Evolutionary conservation across 805 yeast genomes (phyloP), one percentile per base, ranked within the genome.

Genomic region (Pichia thaimueangensis): DNA sequence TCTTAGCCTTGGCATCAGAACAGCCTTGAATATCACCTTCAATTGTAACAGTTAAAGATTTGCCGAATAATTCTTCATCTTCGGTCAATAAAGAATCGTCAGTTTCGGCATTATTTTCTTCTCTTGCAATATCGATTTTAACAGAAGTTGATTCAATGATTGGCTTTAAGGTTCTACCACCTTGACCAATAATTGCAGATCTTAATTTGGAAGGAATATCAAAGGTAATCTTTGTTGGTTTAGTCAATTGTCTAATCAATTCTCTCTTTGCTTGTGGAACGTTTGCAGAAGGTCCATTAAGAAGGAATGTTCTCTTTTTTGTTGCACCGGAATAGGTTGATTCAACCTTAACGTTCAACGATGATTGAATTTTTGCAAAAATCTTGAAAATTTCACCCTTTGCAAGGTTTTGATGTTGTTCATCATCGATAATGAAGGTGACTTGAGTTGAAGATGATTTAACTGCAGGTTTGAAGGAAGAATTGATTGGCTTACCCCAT

Each of bases 11-110:
- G 24, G 97, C 96, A 38, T 72, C 71, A 49, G 71, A 74, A 52
- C 85, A 84, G 42, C 96, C 88, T 58, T 85, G 94, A 47, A 76
- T 73, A 57, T 88, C 95, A 65, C 97, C 97, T 47, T 77, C 82
- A 43, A 89, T 68, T 22, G 78, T 65, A 42, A 89, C 81, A 27
- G 69, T 67, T 25, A 83, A 70, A n/a, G 74, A 59, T 37, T 69
- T 76, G 29, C 81, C 81, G 54, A 75, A 76, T 39, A 77, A 60
- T 49, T 80, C 86, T 45, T 75, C 82, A 25, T 74, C 80, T 32
- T 54, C 59, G 23, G 47, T 40, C 24, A 40, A 33, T 21, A 44
- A 36, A 24, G 45, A 24, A 24, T 41, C 49, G 25, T 48, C 47
- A 10, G 50, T 46, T 55, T 45, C 34, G n/a, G 41, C 44, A 39